Evolutionary conservation across 495 filamentous ascomycete species (phyloP), one percentile per base, ranked within the genome.

Genomic region (Hypomontagnella submonticulosa): DNA sequence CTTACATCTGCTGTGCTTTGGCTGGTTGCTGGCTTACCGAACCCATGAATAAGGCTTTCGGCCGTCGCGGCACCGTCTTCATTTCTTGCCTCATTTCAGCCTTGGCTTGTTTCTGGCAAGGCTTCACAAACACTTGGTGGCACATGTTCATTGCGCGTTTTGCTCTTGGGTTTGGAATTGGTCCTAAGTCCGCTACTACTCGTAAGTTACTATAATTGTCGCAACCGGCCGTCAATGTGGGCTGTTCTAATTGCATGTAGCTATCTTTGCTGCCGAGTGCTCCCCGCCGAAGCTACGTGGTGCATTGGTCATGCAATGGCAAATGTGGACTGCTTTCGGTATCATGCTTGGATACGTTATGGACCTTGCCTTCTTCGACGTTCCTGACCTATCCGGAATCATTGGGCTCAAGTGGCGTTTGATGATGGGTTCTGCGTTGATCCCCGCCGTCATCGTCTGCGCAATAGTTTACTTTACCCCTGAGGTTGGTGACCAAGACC

Each of bases 311-410:
- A 81, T 80, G 77, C 86, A 90, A 71, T 94, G 92, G 91, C 92
- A 93, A 73, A 88, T 92, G 85, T 93, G 88, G 88, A 93, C 90
- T 1, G 91, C 91, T 1, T 92, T 92, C 61, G 91, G 91, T 1
- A 92, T 93, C 70, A 89, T 93, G 84, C 57, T 92, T 12, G 91
- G 91, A 11, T 92, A 90, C 69, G 83, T 84, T 1, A 84, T 87
- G 11, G 89, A 90, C 72, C 75, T 96, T 15, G 89, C 85, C 15
- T 92, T 96, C 73, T 90, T 85, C 67, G 69, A 84, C 27, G 86
- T 92, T 7, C 72, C 79, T 4, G 79, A 87, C 70, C 61, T 66
- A 30, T 73, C 79, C 18, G 78, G 83, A n/a, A 83, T 88, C 19
- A 77, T 83, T 12, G 88, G 87, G 8, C 77, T 93, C 2, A 92